Evolutionary conservation across 805 yeast species (phyloP), one percentile per base, ranked within the genome.

Genomic region (Clavispora fructus): DNA sequence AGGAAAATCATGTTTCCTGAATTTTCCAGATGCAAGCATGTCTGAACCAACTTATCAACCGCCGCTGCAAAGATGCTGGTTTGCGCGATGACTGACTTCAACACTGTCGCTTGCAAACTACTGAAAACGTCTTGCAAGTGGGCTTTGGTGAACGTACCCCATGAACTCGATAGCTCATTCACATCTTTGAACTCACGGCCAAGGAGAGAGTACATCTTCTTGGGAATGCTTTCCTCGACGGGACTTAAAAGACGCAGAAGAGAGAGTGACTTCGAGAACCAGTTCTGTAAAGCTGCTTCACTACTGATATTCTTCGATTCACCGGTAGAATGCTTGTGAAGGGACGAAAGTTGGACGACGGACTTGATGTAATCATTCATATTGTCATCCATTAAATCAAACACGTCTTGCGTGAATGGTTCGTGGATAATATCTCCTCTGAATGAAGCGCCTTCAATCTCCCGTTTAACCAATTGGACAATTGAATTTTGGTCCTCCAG

Each of bases 381-480:
- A 44, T 67, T 61, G 10, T 46, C 45, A 32, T 66, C 69, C 43
- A 68, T 63, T 19, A 62, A 42, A 3, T 49, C 54, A 4, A 60
- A 52, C 35, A 64, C 45, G 12, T 58, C 58, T 5, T 45, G 39
- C 0, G 67, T 50, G 47, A 62, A 61, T 11, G 58, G 44, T n/a
- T 37, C 37, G 11, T 33, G 37, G 16, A 8, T 33, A 40, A 40
- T 12, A 9, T 31, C 31, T 19, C 37, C 30, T 12, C 30, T 16
- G 39, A 28, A 35, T 28, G 14, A 27, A 27, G 33, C 14, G n/a
- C 23, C 33, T 28, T 33, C 25, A 6, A 33, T 17, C 25, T 33
- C 25, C 12, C 6, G 37, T 12, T 16, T 23, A 7, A 33, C 25
- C 7, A 16, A 4, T 16, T 33, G 23, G 25, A 11, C 11, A 11